Base-by-base conservation (phyloP, 805 yeast species). In the Zygosaccharomyces rouxii region DNA sequence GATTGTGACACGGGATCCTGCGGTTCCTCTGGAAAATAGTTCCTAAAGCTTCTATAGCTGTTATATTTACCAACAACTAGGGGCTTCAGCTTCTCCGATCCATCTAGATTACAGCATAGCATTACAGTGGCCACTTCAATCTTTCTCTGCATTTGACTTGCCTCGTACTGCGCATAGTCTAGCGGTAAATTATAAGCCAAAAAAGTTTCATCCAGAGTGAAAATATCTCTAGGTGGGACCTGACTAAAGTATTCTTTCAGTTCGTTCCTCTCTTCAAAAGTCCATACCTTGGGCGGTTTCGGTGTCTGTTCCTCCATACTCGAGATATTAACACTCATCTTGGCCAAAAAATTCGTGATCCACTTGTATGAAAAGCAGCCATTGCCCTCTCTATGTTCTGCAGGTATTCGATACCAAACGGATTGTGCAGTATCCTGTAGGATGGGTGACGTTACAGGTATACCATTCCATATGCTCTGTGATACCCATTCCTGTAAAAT, bases 401-500 rank as follows among this genome's bases (percentile, higher is more conserved):
- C 64, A 0, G 86, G 84, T 4, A 81, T 66, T 44, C 78, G 69
- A 43, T 76, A 79, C 87, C 87, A 82, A 26, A 82, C 77, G 6
- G 81, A 75, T 38, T 75, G 72, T 3, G 87, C 85, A 2, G 86
- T 78, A 60, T 77, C 78, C 55, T 80, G 83, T 33, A 82, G 71
- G 14, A 81, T 79, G 0, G 85, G 84, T 0, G 83, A 75, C 0
- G 85, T 78, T 2, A 81, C 75, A 2, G 86, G 86, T 30, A 81
- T 78, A 42, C 75, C 77, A 57, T 79, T 83, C 86, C 87, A 82
- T 2, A 76, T 75, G 21, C 82, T 78, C 59, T 81, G 86, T 0
- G 82, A 74, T 35, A 81, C 78, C 86, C 86, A 82, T 59, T 82
- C 86, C n/a, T 80, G 75, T 38, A 82, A 62, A n/a, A 82, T 80